These are phyloP conservation scores for Vigna reflexopilosa DNA, from an alignment of 306 rosid genomes.

Conservation along the genomic window DNA sequence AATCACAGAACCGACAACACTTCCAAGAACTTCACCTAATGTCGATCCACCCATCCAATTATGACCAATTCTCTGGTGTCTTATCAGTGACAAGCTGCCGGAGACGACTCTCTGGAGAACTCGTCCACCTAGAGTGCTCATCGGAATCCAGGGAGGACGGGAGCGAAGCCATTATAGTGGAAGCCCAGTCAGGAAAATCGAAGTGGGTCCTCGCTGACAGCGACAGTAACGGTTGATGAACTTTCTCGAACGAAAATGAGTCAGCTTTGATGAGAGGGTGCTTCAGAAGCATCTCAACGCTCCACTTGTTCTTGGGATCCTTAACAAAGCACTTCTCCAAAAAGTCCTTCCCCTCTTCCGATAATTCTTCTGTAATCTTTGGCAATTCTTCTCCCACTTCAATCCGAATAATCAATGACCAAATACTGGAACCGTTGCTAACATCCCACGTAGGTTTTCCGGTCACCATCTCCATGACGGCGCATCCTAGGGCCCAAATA, in stretches of 20 bases:
- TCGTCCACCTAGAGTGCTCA: not conserved
- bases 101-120: constrained; percentile 50
- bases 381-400: constrained; percentile 60
- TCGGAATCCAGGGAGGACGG: constrained; percentile 33
- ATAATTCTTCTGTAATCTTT: constrained; percentile 58
- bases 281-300: constrained; percentile 73
- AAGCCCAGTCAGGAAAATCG: constrained; percentile 68
- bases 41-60: constrained; percentile 55
- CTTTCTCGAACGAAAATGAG: constrained; percentile 24
- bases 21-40: constrained; percentile 53
- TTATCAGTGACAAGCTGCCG: constrained; percentile 43
- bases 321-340: constrained; percentile 65
- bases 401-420: no score
- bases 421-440: no score
- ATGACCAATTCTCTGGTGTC: constrained; percentile 52
- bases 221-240: not conserved
- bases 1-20: not conserved
- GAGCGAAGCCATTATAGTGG: constrained; percentile 25
- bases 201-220: constrained; percentile 52
- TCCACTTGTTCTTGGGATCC: constrained; percentile 74
- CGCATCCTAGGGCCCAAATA: no score
- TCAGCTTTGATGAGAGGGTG: constrained; percentile 59
- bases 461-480: no score
- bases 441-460: no score
- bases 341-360: constrained; percentile 72